Conservation (phyloP, 108 stramenopile species). For the Nannochloropsis gaditana region DNA sequence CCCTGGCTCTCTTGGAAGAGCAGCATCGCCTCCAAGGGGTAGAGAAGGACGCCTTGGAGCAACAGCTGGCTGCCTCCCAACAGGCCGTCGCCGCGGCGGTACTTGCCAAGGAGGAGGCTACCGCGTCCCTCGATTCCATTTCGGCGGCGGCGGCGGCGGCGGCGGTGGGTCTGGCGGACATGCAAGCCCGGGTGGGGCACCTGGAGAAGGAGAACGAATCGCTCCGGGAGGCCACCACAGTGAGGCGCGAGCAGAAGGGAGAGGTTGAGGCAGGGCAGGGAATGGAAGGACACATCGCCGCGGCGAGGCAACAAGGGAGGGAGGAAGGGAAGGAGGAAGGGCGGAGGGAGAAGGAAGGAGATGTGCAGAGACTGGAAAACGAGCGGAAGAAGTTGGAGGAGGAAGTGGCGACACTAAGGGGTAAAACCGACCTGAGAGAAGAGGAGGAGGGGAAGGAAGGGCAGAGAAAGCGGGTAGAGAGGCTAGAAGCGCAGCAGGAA, state of each 20-base stretch:
- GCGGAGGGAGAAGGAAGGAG: neutral
- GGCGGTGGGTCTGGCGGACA: neutral
- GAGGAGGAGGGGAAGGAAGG: slow-evolving; percentile 8
- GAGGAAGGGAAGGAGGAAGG: slow-evolving; percentile 18
- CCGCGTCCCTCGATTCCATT: no score
- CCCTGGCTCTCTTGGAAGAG: neutral
- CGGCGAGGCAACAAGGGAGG: neutral
- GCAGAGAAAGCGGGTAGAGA: neutral
- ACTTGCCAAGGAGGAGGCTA: no score
- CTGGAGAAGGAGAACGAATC: neutral
- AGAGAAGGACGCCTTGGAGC: neutral
- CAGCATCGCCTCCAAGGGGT: neutral
- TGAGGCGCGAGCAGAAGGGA: neutral
- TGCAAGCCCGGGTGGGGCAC: neutral
- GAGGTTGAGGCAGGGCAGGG: neutral
- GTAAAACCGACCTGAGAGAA: neutral
- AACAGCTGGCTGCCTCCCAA: neutral
- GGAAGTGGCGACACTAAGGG: neutral
- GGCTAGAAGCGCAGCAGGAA: neutral
- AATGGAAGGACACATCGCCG: neutral
- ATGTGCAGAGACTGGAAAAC: neutral
- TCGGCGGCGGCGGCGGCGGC: neutral
- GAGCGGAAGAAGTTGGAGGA: neutral
- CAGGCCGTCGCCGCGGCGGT: neutral
- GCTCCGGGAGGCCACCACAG: neutral